These are phyloP conservation scores for Funneliformis geosporum DNA, from an alignment of 192 early-diverging fungal genomes.

Conservation along the genomic window DNA sequence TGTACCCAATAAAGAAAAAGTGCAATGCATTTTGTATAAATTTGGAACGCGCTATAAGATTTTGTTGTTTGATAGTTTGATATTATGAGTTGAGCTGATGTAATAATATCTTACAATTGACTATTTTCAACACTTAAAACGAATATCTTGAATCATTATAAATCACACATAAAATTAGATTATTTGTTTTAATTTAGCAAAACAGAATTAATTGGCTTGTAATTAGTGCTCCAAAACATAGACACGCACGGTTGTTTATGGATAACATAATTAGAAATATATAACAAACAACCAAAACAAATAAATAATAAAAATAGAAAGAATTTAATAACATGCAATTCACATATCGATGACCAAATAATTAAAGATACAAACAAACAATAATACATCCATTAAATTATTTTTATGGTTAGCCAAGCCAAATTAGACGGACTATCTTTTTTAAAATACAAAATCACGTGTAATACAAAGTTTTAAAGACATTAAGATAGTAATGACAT, in stretches of 20 bases:
- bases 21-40: background rate
- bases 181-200: background rate
- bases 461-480: background rate
- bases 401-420: background rate
- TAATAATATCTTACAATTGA: constrained; percentile 5
- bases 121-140: background rate
- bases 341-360: constrained; percentile 12
- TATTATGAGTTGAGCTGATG: background rate
- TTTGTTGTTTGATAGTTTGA: background rate
- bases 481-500: background rate
- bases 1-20: background rate
- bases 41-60: constrained; percentile 1
- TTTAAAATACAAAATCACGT: too few relatives aligned
- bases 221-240: constrained; percentile 45
- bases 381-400: background rate
- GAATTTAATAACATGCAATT: background rate
- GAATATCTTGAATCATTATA: constrained; percentile 7
- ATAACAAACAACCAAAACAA: too few relatives aligned
- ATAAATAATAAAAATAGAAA: background rate
- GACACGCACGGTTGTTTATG: constrained; percentile 33
- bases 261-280: constrained; percentile 30
- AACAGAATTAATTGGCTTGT: constrained; percentile 25
- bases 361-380: constrained; percentile 1
- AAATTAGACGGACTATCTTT: too few relatives aligned
- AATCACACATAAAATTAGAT: background rate